Percentiles rank a stretch among this genome's conserved stretches.
These are phyloP conservation scores for Cladophialophora psammophila DNA, from an alignment of 2,329 filamentous ascomycete species.

Conservation along the genomic window DNA sequence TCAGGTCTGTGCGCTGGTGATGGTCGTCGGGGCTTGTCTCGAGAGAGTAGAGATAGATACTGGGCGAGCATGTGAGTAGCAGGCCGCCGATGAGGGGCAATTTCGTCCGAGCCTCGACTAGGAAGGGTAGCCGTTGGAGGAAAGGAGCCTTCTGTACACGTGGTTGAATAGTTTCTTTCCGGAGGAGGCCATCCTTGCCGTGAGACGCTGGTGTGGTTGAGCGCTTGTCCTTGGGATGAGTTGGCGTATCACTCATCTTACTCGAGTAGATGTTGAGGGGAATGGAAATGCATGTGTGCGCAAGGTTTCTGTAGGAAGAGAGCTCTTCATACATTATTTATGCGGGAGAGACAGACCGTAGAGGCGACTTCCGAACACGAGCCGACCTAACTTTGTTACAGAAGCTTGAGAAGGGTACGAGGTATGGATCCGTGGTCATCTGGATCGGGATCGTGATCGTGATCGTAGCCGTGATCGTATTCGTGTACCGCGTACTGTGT, in stretches of 20 bases:
- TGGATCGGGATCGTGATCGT: constrained; percentile 3
- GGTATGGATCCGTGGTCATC: background rate
- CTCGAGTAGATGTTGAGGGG: background rate
- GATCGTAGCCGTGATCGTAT: constrained; percentile 10
- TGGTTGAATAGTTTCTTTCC: background rate
- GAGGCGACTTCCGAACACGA: background rate
- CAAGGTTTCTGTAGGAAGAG: background rate
- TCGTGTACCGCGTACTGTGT: background rate
- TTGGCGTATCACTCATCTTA: background rate
- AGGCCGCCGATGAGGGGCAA: background rate
- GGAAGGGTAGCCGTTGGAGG: background rate
- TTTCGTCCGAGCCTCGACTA: background rate
- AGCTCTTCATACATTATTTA: background rate
- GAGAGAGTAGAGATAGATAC: constrained; percentile 1
- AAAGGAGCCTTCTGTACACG: background rate
- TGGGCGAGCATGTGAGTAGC: background rate
- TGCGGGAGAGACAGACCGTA: background rate
- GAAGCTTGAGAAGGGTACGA: background rate
- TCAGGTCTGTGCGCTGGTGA: background rate
- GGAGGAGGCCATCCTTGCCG: background rate
- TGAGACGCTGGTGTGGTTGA: background rate
- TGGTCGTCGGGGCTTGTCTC: background rate
- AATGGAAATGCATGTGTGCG: background rate
- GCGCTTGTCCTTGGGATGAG: background rate
- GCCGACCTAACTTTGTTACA: background rate